phyloP scores from a whole-genome alignment of 441 rosid species.

The Syzygium syzygioides region DNA sequence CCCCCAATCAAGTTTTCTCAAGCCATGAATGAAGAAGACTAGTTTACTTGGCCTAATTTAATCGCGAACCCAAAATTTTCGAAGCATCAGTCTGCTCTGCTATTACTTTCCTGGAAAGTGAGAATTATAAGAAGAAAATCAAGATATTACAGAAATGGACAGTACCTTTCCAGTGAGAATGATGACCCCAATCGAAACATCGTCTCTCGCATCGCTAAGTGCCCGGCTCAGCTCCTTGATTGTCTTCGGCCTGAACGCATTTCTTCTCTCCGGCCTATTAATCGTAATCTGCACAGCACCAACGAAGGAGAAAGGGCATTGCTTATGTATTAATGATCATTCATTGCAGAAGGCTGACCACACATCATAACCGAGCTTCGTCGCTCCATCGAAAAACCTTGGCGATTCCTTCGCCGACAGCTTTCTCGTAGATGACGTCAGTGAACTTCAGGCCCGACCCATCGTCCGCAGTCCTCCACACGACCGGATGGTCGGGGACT shows the following conservation, averaged over 20 bases:
- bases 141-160: background rate
- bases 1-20: background rate
- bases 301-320: background rate
- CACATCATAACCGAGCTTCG: background rate
- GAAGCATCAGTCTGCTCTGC: background rate
- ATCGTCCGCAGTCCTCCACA: constrained; percentile 47
- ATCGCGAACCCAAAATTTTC: background rate
- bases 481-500: constrained; percentile 43
- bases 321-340: background rate
- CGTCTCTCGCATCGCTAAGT: constrained; percentile 80
- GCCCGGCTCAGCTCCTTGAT: constrained; percentile 74
- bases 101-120: background rate
- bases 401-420: constrained; percentile 76
- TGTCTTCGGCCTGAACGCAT: constrained; percentile 74
- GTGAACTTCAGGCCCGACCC: constrained; percentile 37
- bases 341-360: background rate
- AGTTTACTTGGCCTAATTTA: background rate
- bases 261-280: constrained; percentile 76
- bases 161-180: constrained; percentile 82
- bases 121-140: background rate
- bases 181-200: constrained; percentile 67
- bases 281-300: constrained; percentile 51
- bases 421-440: constrained; percentile 80
- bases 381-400: constrained; percentile 34
- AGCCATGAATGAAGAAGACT: background rate